These are phyloP conservation scores for Plantago lanceolata DNA, from an alignment of 305 asterid species.

Conservation along the genomic window DNA sequence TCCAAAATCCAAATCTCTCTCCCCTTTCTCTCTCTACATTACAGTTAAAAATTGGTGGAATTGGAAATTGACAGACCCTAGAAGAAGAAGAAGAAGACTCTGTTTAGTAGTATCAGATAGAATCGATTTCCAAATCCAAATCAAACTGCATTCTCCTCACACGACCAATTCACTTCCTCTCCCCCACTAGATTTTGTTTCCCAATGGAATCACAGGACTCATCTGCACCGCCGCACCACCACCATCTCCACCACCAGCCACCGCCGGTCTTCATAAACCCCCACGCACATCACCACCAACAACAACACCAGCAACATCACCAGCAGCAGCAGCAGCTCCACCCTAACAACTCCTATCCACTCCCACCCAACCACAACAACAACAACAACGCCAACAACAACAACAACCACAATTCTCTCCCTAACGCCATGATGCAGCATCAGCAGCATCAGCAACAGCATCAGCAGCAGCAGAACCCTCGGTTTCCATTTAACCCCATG, in stretches of 20 bases:
- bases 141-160: not conserved
- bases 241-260: conserved; percentile 36
- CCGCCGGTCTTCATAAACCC: conserved; percentile 32
- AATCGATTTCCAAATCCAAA: not conserved
- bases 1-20: too few relatives aligned
- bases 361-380: conserved; percentile 29
- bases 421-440: not conserved
- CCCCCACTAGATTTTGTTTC: not conserved
- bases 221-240: conserved; percentile 42
- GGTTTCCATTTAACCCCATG: conserved; percentile 45
- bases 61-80: too few relatives aligned
- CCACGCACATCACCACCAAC: conserved; percentile 28
- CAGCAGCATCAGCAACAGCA: conserved; percentile 11
- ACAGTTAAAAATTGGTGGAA: too few relatives aligned
- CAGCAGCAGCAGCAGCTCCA: conserved; percentile 24
- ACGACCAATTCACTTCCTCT: too few relatives aligned
- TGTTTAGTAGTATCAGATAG: not conserved
- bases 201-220: conserved; percentile 54
- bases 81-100: too few relatives aligned
- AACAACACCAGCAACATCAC: too few relatives aligned
- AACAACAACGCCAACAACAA: conserved; percentile 10
- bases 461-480: conserved; percentile 42
- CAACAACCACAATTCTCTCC: conserved; percentile 19
- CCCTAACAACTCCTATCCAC: conserved; percentile 33
- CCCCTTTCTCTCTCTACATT: too few relatives aligned